Evolutionary conservation across 2,329 filamentous ascomycete species (phyloP).

Genomic region (Tolypocladium nubicola): DNA sequence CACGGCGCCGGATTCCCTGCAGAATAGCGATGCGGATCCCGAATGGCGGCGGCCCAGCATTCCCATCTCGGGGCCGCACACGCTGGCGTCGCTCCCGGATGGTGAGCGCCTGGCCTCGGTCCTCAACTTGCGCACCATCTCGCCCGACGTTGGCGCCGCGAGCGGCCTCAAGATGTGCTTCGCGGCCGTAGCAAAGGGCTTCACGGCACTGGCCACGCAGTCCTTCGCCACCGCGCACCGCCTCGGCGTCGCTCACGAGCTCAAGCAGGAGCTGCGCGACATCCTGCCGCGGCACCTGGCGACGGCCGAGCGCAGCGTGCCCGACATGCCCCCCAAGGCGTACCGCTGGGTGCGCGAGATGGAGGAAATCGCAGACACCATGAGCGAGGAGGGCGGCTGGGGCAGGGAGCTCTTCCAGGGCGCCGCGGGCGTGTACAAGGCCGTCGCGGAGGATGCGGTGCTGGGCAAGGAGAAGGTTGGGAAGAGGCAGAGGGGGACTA

Average conservation of each 20-base stretch:
- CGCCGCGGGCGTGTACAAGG: slow-evolving; percentile 50
- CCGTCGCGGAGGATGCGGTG: slow-evolving; percentile 50
- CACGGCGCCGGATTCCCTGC: slow-evolving; percentile 6
- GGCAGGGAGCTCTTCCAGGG: slow-evolving; percentile 42
- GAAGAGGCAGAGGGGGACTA: slow-evolving; percentile 43
- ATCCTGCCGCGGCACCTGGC: slow-evolving; percentile 35
- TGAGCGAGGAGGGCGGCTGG: slow-evolving; percentile 55
- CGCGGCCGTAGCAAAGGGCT: slow-evolving; percentile 50
- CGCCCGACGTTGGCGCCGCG: slow-evolving; percentile 39
- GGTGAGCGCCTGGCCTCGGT: slow-evolving; percentile 28
- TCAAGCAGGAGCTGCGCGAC: slow-evolving; percentile 43
- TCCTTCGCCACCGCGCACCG: slow-evolving; percentile 57
- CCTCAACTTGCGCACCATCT: slow-evolving; percentile 40
- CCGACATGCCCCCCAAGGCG: slow-evolving; percentile 60
- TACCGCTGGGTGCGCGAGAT: slow-evolving; percentile 72
- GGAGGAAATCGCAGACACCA: slow-evolving; percentile 61
- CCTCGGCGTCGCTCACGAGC: slow-evolving; percentile 49
- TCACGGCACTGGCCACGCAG: slow-evolving; percentile 59
- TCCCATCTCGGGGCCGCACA: slow-evolving; percentile 37
- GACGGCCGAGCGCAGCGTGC: slow-evolving; percentile 38
- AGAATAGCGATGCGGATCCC: slow-evolving; percentile 5
- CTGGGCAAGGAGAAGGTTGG: slow-evolving; percentile 49
- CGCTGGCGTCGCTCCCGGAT: slow-evolving; percentile 26
- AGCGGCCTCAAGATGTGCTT: slow-evolving; percentile 58
- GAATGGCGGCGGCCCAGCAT: slow-evolving; percentile 31